A percentile compares a stretch with the other conserved stretches of the same genome.
phyloP scores from a whole-genome alignment of 2,329 filamentous ascomycete species.

The Claviceps digitariae region DNA sequence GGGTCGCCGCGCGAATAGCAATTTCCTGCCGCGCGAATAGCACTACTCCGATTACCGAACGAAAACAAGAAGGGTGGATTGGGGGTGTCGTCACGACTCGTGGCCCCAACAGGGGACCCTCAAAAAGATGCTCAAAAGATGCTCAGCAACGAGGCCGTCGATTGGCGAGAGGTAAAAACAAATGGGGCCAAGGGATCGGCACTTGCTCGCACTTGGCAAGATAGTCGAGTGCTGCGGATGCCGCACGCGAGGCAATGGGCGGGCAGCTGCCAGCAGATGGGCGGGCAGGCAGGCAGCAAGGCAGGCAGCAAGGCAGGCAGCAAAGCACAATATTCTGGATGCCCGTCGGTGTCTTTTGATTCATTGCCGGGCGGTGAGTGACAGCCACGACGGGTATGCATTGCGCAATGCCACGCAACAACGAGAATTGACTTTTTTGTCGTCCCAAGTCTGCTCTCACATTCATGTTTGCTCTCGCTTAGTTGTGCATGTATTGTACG shows the following conservation, averaged over 20 bases:
- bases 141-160: not conserved
- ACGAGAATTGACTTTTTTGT: too few relatives aligned
- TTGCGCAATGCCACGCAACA: too few relatives aligned
- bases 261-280: too few relatives aligned
- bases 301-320: not conserved
- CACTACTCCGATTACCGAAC: not conserved
- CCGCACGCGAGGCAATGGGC: too few relatives aligned
- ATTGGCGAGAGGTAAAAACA: not conserved
- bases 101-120: not conserved
- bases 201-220: not conserved
- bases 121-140: too few relatives aligned
- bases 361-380: not conserved
- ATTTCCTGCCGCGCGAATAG: too few relatives aligned
- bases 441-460: too few relatives aligned
- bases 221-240: not conserved
- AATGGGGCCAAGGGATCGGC: not conserved
- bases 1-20: too few relatives aligned
- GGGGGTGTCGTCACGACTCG: not conserved
- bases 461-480: not conserved
- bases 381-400: not conserved
- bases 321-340: not conserved
- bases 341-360: too few relatives aligned
- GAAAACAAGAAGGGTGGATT: not conserved
- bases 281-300: not conserved
- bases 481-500: too few relatives aligned